Conservation (phyloP, 2,329 filamentous ascomycete genomes). For the Penicillium digitatum region DNA sequence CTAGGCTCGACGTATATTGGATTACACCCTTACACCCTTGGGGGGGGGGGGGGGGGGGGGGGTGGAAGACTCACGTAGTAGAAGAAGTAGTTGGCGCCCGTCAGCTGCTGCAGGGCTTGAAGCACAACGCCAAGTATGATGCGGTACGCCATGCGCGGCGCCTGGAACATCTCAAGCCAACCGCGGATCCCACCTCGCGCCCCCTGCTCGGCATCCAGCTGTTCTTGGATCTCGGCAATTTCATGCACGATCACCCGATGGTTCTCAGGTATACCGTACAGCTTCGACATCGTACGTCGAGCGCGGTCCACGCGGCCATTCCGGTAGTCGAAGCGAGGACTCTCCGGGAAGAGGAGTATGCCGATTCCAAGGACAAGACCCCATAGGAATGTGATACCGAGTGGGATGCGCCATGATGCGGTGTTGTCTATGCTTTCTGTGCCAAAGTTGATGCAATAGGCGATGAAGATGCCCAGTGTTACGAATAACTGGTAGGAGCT, state of each 20-base stretch:
- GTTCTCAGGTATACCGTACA: conserved; percentile 53
- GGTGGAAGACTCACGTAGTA: conserved; percentile 49
- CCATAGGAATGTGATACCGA: conserved; percentile 57
- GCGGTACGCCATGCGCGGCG: conserved; percentile 45
- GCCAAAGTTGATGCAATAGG: conserved; percentile 47
- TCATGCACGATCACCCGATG: conserved; percentile 54
- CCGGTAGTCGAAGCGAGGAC: conserved; percentile 57
- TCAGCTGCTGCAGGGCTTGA: conserved; percentile 45
- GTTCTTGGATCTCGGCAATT: conserved; percentile 53
- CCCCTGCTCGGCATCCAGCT: conserved; percentile 51
- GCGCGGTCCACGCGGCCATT: conserved; percentile 51
- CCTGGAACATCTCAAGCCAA: conserved; percentile 44
- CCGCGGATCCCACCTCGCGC: conserved; percentile 27
- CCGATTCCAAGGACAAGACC: conserved; percentile 52
- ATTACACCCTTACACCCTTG: too few relatives aligned
- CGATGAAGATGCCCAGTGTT: conserved; percentile 46
- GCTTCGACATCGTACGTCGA: conserved; percentile 50
- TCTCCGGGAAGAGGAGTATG: conserved; percentile 55
- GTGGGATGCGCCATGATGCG: conserved; percentile 48
- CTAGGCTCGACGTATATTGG: neutral
- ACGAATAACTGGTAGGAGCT: conserved; percentile 49
- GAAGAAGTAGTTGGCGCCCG: conserved; percentile 47
- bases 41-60: too few relatives aligned
- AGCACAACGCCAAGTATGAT: conserved; percentile 41
- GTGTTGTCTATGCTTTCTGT: conserved; percentile 39